Evolutionary conservation across 2,329 filamentous ascomycete genomes (phyloP), one percentile per base, ranked within the genome.

Genomic region (Fusarium illudens): DNA sequence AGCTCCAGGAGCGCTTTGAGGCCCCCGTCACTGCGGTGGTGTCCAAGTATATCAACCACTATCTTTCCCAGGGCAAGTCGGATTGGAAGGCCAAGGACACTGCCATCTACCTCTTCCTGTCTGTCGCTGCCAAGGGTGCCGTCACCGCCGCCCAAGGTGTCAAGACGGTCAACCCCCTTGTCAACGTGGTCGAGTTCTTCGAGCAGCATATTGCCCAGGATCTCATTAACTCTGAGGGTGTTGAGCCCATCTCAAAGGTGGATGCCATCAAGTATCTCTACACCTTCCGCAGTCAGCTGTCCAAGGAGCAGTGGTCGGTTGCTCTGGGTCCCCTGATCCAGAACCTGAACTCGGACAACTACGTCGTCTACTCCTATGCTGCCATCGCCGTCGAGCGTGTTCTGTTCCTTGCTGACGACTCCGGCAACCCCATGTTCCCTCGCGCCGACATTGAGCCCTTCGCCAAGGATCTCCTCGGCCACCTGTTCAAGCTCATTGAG

Each of bases 21-120:
- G 83, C 84, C 58, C 84, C 92, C 3, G 95, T 98, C 46, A 98
- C 95, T 0, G 87, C 85, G 54, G 92, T 97, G n/a, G 94, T 97
- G 20, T 90, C 90, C 66, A 90, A 88, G 71, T 97, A 98, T 81
- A 92, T 96, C 73, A 87, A 91, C 65, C 92, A 94, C 78, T 97
- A 96, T 77, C 85, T 99, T 27, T 86, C 91, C 57, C 94, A 94
- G 74, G 86, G 89, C 58, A 92, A 92, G 78, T 84, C 86, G 17
- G 94, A 97, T 78, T 99, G 96, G 96, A 97, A 96, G 79, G 90
- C 94, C 50, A 99, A 99, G 82, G 96, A 99, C 76, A 98, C 95
- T 1, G 96, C 96, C n/a, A 91, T 97, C 60, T 98, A 98, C 75
- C 88, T 99, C 15, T 99, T 96, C 84, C 89, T 96, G 34, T 93